These are phyloP conservation scores for Moricandia moricandioides DNA, from an alignment of 345 rosid genomes.

Conservation along the genomic window DNA sequence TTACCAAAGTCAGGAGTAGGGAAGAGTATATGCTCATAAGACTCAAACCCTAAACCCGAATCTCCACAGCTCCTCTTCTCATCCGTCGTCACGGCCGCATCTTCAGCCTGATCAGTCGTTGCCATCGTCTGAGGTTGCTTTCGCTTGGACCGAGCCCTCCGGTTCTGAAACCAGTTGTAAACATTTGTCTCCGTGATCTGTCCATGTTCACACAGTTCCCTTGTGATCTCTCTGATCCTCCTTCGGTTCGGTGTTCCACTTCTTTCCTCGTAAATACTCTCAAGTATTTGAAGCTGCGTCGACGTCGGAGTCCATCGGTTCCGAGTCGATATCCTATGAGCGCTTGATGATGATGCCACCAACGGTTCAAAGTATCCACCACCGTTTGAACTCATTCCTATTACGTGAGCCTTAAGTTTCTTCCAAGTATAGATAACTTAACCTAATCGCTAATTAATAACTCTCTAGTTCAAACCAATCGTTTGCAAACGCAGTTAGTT, in stretches of 20 bases:
- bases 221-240: constrained; percentile 57
- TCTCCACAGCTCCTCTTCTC: constrained; percentile 39
- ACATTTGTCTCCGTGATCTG: constrained; percentile 71
- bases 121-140: constrained; percentile 38
- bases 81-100: constrained; percentile 37
- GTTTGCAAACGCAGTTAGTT: constrained; percentile 5
- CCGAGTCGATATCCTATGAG: constrained; percentile 50
- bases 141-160: constrained; percentile 69
- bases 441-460: background rate
- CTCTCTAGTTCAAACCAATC: too few relatives aligned
- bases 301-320: constrained; percentile 77
- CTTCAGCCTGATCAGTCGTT: constrained; percentile 10
- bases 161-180: constrained; percentile 78
- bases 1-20: constrained; percentile 44
- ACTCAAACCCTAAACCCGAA: constrained; percentile 33
- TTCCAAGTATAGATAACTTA: background rate
- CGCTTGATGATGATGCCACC: constrained; percentile 38
- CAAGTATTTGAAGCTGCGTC: constrained; percentile 58
- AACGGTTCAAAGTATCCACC: constrained; percentile 47
- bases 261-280: constrained; percentile 50
- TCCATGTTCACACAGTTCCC: constrained; percentile 54
- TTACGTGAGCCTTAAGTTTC: constrained; percentile 10
- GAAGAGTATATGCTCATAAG: constrained; percentile 36
- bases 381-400: constrained; percentile 40
- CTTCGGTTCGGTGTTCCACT: constrained; percentile 55